Evolutionary conservation across 2,329 filamentous ascomycete species (phyloP).

Genomic region (Metarhizium album): DNA sequence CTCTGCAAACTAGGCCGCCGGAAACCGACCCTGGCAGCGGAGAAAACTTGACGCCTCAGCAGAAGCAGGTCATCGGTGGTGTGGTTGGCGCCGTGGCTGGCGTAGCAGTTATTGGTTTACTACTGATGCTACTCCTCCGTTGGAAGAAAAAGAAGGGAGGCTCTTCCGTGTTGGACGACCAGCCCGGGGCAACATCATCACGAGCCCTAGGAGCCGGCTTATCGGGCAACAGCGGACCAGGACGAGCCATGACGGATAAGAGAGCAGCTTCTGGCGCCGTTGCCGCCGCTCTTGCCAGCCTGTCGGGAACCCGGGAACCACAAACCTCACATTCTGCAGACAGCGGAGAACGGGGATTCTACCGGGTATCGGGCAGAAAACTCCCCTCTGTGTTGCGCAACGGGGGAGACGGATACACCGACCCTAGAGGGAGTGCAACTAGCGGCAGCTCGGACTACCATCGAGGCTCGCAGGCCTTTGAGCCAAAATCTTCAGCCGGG

Average conservation of each 20-base stretch:
- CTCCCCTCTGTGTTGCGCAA: constrained; percentile 50
- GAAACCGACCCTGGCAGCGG: constrained; percentile 11
- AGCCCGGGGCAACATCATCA: constrained; percentile 15
- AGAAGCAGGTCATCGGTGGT: constrained; percentile 39
- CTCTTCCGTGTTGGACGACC: constrained; percentile 31
- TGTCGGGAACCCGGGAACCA: constrained; percentile 30
- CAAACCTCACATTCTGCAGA: constrained; percentile 19
- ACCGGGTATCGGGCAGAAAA: constrained; percentile 55
- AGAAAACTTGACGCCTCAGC: constrained; percentile 18
- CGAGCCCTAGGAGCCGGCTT: constrained; percentile 4
- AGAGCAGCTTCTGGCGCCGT: constrained; percentile 27
- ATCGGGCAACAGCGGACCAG: constrained; percentile 16
- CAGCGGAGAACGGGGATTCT: constrained; percentile 46
- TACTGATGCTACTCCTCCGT: constrained; percentile 41
- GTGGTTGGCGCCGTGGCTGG: constrained; percentile 49
- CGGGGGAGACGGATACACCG: constrained; percentile 53
- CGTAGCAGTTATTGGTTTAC: constrained; percentile 42
- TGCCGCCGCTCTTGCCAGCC: constrained; percentile 35
- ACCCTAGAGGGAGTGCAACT: constrained; percentile 32
- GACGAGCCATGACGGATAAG: constrained; percentile 34
- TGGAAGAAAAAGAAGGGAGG: constrained; percentile 42
- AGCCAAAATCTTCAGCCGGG: constrained; percentile 21
- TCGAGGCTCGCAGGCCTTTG: constrained; percentile 39
- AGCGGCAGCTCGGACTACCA: constrained; percentile 43
- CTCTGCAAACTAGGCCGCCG: not conserved